Evolutionary conservation across 305 asterid genomes (phyloP).

Genomic region (Solanum hybrid): DNA sequence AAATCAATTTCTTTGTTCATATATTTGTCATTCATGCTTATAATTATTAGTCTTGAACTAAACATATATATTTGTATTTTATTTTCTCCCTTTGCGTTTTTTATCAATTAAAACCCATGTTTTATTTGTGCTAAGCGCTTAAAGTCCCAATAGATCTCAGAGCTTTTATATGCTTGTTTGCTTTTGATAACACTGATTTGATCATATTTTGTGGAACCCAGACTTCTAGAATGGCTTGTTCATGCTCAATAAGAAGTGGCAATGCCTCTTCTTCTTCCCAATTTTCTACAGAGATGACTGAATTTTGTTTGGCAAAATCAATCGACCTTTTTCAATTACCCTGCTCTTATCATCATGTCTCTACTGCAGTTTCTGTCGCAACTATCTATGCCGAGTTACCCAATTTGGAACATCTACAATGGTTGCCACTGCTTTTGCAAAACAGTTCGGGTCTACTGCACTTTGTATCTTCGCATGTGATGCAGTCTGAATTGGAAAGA

Average conservation of each 20-base stretch:
- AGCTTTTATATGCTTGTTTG: background rate
- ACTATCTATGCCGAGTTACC: background rate
- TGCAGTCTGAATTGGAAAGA: background rate
- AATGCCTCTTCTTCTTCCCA: background rate
- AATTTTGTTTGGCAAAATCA: background rate
- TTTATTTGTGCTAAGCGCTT: background rate
- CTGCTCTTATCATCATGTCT: background rate
- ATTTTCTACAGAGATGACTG: background rate
- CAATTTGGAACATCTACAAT: background rate
- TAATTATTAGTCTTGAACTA: background rate
- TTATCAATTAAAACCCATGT: background rate
- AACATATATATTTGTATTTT: background rate
- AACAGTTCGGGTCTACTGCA: background rate
- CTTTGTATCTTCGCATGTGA: background rate
- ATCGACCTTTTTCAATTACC: background rate
- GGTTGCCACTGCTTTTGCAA: background rate
- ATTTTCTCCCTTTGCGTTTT: background rate
- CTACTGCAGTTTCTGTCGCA: background rate
- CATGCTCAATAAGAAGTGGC: background rate
- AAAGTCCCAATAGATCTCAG: background rate
- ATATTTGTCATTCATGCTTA: background rate
- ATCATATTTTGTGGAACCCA: background rate
- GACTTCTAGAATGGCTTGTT: background rate
- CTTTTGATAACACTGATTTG: background rate
- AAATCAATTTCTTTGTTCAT: background rate